These are phyloP conservation scores for Nakazawaea wickerhamii DNA, from an alignment of 805 yeast species.

Conservation along the genomic window DNA sequence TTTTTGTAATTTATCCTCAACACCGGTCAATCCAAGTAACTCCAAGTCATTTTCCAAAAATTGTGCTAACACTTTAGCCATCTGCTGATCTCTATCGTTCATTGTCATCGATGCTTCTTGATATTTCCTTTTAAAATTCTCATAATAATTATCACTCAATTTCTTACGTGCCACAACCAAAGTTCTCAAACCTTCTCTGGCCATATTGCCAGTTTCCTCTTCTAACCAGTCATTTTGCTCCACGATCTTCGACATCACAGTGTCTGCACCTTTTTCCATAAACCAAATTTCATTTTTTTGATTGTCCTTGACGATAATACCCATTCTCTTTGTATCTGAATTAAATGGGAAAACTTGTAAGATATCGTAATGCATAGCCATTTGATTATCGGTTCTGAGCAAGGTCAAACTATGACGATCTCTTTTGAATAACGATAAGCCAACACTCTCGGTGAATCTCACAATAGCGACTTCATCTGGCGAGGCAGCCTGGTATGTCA, in stretches of 20 bases:
- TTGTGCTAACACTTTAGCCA: conserved; percentile 62
- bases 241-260: conserved; percentile 84
- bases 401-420: conserved; percentile 75
- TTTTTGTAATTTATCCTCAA: conserved; percentile 88
- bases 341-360: conserved; percentile 88
- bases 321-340: conserved; percentile 96
- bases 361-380: conserved; percentile 54
- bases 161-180: conserved; percentile 88
- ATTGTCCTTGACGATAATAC: conserved; percentile 67
- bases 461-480: conserved; percentile 99
- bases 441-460: conserved; percentile 81
- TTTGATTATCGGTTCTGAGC: conserved; percentile 53
- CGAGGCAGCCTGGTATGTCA: conserved; percentile 93
- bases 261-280: conserved; percentile 92
- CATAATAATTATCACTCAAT: conserved; percentile 47
- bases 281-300: conserved; percentile 74
- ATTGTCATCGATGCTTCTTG: conserved; percentile 71
- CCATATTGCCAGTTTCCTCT: conserved; percentile 97
- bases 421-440: conserved; percentile 72
- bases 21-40: conserved; percentile 90
- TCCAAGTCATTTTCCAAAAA: conserved; percentile 81
- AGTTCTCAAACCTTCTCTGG: conserved; percentile 95
- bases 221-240: conserved; percentile 92
- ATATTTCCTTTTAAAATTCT: conserved; percentile 59
- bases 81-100: conserved; percentile 69